These are phyloP conservation scores for Thraustochytrium sp. DNA, from an alignment of 352 stramenopile species.

Conservation along the genomic window DNA sequence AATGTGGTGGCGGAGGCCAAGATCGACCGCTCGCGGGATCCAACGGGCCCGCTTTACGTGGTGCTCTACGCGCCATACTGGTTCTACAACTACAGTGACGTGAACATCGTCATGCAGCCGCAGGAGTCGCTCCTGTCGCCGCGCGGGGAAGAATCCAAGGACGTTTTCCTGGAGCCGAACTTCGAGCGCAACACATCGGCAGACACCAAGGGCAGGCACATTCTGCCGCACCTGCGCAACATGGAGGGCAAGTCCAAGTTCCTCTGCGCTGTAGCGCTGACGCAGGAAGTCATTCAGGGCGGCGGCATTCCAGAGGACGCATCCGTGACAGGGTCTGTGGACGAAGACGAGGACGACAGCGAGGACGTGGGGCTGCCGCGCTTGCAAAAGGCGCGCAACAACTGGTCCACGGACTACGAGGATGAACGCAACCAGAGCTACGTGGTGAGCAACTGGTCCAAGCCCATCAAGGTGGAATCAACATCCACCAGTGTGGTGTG, in stretches of 20 bases:
- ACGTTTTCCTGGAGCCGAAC: conserved; percentile 24
- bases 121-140: neutral
- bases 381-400: neutral
- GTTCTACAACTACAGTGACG: conserved; percentile 39
- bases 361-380: neutral
- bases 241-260: conserved; percentile 10
- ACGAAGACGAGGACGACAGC: neutral
- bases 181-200: neutral
- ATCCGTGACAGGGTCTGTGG: neutral
- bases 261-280: neutral
- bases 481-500: neutral
- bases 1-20: conserved; percentile 16
- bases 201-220: neutral
- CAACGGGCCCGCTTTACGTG: neutral
- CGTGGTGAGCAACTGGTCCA: neutral
- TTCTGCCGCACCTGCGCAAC: neutral
- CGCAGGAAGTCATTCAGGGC: neutral
- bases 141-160: neutral
- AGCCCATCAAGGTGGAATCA: conserved; percentile 8
- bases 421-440: neutral
- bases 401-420: conserved; percentile 1
- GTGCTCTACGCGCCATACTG: conserved; percentile 22
- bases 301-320: neutral
- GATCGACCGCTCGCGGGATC: conserved; percentile 36
- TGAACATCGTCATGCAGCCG: neutral